Evolutionary conservation across 73 alveolate species (phyloP).

Genomic region (Paramecium octaurelia): DNA sequence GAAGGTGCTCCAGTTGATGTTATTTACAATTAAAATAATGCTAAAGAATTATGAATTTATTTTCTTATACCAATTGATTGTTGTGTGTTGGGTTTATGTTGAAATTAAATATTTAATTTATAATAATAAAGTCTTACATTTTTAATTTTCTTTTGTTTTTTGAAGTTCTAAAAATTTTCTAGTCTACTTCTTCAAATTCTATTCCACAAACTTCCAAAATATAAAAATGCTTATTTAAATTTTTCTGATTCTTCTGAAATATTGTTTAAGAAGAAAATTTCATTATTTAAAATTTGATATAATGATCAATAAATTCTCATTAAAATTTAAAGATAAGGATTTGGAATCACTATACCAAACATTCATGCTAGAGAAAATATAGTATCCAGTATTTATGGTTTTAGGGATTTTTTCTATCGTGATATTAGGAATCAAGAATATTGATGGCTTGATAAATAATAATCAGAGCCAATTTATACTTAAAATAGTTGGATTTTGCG

Average conservation of each 20-base stretch:
- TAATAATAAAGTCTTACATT: not conserved
- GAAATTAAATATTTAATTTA: too few relatives aligned
- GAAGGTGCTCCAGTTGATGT: conserved; percentile 33
- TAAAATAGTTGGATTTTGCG: not conserved
- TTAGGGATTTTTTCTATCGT: not conserved
- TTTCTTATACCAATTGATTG: not conserved
- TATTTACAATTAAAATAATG: not conserved
- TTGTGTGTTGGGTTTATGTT: not conserved
- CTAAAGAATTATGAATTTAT: not conserved
- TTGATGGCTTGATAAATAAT: not conserved
- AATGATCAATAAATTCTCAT: not conserved
- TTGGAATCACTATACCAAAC: not conserved
- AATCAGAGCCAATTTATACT: not conserved
- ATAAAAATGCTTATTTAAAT: too few relatives aligned
- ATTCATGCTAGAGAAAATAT: not conserved
- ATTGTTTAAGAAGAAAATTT: not conserved
- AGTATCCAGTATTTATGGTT: not conserved
- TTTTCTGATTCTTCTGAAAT: not conserved
- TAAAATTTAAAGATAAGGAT: not conserved
- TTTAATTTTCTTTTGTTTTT: not conserved
- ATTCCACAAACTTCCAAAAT: not conserved
- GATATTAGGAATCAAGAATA: not conserved
- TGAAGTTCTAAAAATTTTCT: not conserved
- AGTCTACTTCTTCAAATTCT: not conserved
- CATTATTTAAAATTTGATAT: not conserved